Conservation (phyloP, 2,329 filamentous ascomycete species). For the Elsinoe fawcettii region DNA sequence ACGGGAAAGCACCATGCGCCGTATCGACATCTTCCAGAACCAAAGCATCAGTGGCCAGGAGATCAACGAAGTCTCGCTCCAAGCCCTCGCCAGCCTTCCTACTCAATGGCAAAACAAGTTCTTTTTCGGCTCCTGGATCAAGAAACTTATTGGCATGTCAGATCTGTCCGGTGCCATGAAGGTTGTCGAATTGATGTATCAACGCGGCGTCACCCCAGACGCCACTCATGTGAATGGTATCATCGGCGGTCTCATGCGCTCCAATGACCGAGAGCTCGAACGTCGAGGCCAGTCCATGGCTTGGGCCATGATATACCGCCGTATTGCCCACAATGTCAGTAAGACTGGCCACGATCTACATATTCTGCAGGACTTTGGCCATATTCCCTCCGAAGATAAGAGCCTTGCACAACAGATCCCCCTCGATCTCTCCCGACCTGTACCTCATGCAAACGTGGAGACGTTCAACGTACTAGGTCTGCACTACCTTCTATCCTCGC, state of each 20-base stretch:
- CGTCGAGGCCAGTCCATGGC: conserved; percentile 58
- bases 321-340: conserved; percentile 36
- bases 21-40: conserved; percentile 19
- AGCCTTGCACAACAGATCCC: conserved; percentile 21
- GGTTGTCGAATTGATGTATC: conserved; percentile 69
- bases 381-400: background rate
- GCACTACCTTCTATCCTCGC: conserved; percentile 58
- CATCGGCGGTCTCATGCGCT: conserved; percentile 67
- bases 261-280: conserved; percentile 42
- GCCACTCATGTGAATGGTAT: conserved; percentile 75
- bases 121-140: conserved; percentile 84
- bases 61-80: conserved; percentile 42
- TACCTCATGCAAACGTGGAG: conserved; percentile 60
- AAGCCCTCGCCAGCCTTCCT: conserved; percentile 47
- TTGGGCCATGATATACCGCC: conserved; percentile 68
- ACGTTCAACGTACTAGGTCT: conserved; percentile 70
- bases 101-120: conserved; percentile 59
- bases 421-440: conserved; percentile 24
- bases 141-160: conserved; percentile 64
- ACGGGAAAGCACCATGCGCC: conserved; percentile 23
- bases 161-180: conserved; percentile 56
- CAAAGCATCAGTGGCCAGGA: conserved; percentile 27
- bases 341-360: background rate
- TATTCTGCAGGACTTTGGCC: background rate
- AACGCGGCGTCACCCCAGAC: conserved; percentile 58